These are phyloP conservation scores for Aspergillus leporis DNA, from an alignment of 495 filamentous ascomycete genomes.

Conservation along the genomic window DNA sequence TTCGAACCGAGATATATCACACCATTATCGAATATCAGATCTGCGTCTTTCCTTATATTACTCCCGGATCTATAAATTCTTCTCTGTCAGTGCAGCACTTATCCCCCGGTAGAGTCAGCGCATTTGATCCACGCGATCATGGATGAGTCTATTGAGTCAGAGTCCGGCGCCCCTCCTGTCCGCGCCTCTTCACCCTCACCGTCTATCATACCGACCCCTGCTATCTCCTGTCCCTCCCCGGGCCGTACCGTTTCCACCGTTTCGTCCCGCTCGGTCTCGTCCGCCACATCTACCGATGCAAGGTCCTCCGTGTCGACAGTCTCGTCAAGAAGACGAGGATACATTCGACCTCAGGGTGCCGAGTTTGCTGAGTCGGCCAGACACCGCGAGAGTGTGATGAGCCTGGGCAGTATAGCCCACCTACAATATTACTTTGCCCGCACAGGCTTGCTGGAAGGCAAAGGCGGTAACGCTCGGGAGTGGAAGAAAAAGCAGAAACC, in stretches of 20 bases:
- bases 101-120: slow-evolving; percentile 13
- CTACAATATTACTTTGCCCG: slow-evolving; percentile 97
- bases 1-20: not conserved
- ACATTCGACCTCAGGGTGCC: slow-evolving; percentile 86
- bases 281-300: slow-evolving; percentile 55
- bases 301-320: slow-evolving; percentile 53
- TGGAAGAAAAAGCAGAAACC: slow-evolving; percentile 58
- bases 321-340: slow-evolving; percentile 70
- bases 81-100: not conserved
- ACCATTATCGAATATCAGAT: not conserved
- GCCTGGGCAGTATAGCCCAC: slow-evolving; percentile 93
- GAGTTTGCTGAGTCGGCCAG: slow-evolving; percentile 88
- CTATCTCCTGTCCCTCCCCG: slow-evolving; percentile 62
- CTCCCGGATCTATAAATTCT: slow-evolving; percentile 4
- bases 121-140: slow-evolving; percentile 24
- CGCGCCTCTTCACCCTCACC: slow-evolving; percentile 60
- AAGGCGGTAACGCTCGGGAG: slow-evolving; percentile 80
- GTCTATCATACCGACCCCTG: slow-evolving; percentile 59
- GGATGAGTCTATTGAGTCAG: slow-evolving; percentile 36
- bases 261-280: slow-evolving; percentile 70
- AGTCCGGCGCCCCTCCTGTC: slow-evolving; percentile 27
- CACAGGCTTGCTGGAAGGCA: slow-evolving; percentile 90
- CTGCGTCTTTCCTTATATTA: slow-evolving; percentile 1
- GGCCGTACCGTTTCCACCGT: slow-evolving; percentile 75
- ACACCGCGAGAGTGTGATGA: slow-evolving; percentile 90